Evolutionary conservation across 331 rosid species (phyloP).

Genomic region (Arachis monticola): DNA sequence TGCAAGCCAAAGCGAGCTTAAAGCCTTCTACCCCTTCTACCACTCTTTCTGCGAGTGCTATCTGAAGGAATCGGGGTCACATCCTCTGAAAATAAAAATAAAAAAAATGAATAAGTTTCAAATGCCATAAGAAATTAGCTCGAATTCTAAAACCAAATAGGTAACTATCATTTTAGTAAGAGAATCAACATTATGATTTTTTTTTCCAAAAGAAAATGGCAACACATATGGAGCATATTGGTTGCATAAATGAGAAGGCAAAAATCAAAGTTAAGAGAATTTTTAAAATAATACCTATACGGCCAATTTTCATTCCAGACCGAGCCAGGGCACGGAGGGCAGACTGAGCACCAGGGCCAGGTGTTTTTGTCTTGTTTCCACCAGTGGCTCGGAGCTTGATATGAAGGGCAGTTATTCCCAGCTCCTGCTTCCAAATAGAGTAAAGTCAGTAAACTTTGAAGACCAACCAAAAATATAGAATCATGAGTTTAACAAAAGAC

Average conservation of each 20-base stretch:
- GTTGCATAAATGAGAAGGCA: too few species aligned
- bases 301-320: slow-evolving; percentile 85
- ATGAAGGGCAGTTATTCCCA: slow-evolving; percentile 85
- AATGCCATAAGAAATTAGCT: neutral
- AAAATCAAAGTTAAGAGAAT: too few species aligned
- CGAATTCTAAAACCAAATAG: neutral
- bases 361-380: slow-evolving; percentile 87
- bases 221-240: neutral
- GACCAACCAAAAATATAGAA: neutral
- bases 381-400: slow-evolving; percentile 88
- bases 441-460: neutral
- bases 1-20: slow-evolving; percentile 41
- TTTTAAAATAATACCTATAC: slow-evolving; percentile 59
- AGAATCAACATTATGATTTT: too few species aligned
- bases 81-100: slow-evolving; percentile 63
- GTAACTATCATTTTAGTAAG: neutral
- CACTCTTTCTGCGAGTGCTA: slow-evolving; percentile 94
- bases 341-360: slow-evolving; percentile 88
- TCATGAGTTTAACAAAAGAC: too few species aligned
- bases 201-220: neutral
- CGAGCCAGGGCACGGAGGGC: slow-evolving; percentile 95
- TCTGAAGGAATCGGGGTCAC: slow-evolving; percentile 92
- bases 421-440: slow-evolving; percentile 51
- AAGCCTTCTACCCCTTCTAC: slow-evolving; percentile 91
- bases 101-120: neutral